phyloP scores from a whole-genome alignment of 331 rosid genomes.

The Arachis monticola region DNA sequence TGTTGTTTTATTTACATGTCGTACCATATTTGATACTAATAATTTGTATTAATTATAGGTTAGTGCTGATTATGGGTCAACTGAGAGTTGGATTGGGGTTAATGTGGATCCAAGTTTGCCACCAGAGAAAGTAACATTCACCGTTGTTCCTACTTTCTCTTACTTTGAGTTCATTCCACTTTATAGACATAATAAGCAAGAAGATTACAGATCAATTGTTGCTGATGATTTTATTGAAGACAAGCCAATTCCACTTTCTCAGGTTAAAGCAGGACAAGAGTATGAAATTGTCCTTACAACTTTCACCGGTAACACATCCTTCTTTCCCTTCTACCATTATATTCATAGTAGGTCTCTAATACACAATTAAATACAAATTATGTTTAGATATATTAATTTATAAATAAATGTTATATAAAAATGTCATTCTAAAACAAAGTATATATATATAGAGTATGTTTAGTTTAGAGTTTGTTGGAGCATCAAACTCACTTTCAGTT shows the following conservation, averaged over 20 bases:
- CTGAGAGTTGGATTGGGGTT: slow-evolving; percentile 98
- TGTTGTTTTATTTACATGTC: no score
- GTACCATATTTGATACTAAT: no score
- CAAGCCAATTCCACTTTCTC: slow-evolving; percentile 75
- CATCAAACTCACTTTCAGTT: no score
- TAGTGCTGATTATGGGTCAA: slow-evolving; percentile 94
- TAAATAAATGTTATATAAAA: no score
- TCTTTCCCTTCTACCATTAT: neutral
- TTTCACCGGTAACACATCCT: slow-evolving; percentile 57
- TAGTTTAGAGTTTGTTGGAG: no score
- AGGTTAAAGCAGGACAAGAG: slow-evolving; percentile 74
- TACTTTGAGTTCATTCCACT: slow-evolving; percentile 96
- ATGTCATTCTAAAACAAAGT: no score
- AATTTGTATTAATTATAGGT: slow-evolving; percentile 26
- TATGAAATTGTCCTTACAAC: slow-evolving; percentile 93
- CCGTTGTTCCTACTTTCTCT: slow-evolving; percentile 85
- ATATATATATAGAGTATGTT: no score
- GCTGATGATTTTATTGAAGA: slow-evolving; percentile 76
- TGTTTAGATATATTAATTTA: no score
- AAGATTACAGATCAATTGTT: slow-evolving; percentile 32
- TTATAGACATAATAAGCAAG: slow-evolving; percentile 44
- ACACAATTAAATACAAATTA: no score
- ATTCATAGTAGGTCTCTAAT: no score
- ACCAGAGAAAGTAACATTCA: slow-evolving; percentile 79
- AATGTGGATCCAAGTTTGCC: slow-evolving; percentile 75